phyloP scores from a whole-genome alignment of 2,329 filamentous ascomycete species.

The Monilinia laxa region DNA sequence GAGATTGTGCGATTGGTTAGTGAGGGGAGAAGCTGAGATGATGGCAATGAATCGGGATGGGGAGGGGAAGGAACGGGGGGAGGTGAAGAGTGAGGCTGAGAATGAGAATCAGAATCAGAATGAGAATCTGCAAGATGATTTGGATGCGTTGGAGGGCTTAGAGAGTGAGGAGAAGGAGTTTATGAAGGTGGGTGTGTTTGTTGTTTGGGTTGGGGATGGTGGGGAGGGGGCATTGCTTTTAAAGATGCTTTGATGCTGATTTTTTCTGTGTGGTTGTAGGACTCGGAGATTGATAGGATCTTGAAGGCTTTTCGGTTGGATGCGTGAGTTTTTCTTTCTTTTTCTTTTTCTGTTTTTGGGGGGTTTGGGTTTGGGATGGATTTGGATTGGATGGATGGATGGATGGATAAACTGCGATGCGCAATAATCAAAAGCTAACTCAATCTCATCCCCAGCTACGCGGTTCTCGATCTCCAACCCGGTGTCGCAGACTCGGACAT shows the following conservation, averaged over 20 bases:
- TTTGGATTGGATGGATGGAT: background rate
- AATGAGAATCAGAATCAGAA: background rate
- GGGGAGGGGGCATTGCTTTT: background rate
- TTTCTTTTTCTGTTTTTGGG: background rate
- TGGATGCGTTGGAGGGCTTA: constrained; percentile 76
- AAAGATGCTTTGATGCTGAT: constrained; percentile 22
- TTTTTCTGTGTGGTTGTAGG: constrained; percentile 51
- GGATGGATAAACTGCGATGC: background rate
- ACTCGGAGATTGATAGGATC: constrained; percentile 94
- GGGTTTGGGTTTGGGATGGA: no score
- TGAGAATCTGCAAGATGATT: constrained; percentile 51
- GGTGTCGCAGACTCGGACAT: constrained; percentile 96
- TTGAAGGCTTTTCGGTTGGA: constrained; percentile 83
- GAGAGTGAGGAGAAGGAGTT: constrained; percentile 87
- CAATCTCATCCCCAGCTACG: constrained; percentile 60
- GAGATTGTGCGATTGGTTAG: no score
- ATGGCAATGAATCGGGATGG: no score
- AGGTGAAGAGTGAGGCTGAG: no score
- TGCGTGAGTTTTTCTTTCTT: constrained; percentile 49
- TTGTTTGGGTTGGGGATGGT: background rate
- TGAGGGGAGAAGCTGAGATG: no score
- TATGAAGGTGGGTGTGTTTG: constrained; percentile 63
- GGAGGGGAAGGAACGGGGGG: background rate
- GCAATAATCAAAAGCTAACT: constrained; percentile 16
- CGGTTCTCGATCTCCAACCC: constrained; percentile 91